Evolutionary conservation across 352 stramenopile species (phyloP).

Genomic region (Phytopythium montanum): DNA sequence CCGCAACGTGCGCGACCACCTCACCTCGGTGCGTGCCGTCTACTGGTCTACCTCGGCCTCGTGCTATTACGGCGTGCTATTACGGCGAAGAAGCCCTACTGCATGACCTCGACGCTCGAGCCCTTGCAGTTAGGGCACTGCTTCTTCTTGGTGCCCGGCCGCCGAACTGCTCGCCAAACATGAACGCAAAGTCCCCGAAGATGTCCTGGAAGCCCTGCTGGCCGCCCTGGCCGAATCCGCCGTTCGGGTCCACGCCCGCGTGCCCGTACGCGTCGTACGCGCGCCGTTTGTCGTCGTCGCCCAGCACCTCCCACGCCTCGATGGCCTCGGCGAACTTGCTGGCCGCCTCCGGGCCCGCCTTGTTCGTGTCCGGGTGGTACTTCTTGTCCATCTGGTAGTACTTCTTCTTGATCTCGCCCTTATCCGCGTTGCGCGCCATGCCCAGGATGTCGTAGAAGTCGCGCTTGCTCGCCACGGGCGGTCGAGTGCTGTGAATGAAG

Average conservation of each 20-base stretch:
- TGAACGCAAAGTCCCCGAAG: slow-evolving; percentile 76
- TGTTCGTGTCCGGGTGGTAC: slow-evolving; percentile 98
- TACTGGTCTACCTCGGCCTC: too few relatives aligned
- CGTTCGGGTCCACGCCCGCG: slow-evolving; percentile 91
- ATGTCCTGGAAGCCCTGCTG: slow-evolving; percentile 91
- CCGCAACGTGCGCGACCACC: slow-evolving; percentile 49
- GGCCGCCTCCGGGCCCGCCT: slow-evolving; percentile 84
- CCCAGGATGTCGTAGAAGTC: slow-evolving; percentile 98
- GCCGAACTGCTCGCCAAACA: slow-evolving; percentile 81
- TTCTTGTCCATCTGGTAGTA: slow-evolving; percentile 97
- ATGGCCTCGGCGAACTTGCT: slow-evolving; percentile 93
- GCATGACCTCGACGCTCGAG: slow-evolving; percentile 82
- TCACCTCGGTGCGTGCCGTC: slow-evolving; percentile 44
- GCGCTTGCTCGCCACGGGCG: slow-evolving; percentile 59
- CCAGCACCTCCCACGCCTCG: slow-evolving; percentile 93
- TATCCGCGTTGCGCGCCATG: slow-evolving; percentile 83
- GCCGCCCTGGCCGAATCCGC: slow-evolving; percentile 53
- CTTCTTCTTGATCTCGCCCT: slow-evolving; percentile 98
- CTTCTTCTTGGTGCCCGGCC: slow-evolving; percentile 76
- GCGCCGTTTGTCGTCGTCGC: slow-evolving; percentile 91
- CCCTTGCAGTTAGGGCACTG: slow-evolving; percentile 81
- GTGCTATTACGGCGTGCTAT: too few relatives aligned
- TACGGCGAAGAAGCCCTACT: slow-evolving; percentile 90
- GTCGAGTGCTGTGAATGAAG: slow-evolving; percentile 61
- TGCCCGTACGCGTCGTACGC: slow-evolving; percentile 95